Evolutionary conservation across 1,284 basidiomycete genomes (phyloP).

Genomic region (Veloboletus limbatus): DNA sequence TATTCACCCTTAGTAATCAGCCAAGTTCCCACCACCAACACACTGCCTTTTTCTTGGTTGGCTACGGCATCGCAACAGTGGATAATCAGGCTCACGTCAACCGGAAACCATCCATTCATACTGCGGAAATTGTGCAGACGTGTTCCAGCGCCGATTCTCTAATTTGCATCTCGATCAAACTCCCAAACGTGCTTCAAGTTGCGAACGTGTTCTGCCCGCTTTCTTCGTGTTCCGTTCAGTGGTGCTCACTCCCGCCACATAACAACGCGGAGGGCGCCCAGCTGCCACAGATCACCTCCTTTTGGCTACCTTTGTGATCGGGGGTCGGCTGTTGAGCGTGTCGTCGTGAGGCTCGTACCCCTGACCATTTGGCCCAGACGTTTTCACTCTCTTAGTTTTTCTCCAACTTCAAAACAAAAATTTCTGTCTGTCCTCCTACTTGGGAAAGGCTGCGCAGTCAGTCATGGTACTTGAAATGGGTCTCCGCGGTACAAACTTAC

Average conservation of each 20-base stretch:
- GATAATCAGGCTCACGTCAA: slow-evolving; percentile 28
- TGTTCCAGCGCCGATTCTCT: neutral
- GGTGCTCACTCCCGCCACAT: slow-evolving; percentile 7
- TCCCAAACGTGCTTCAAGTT: slow-evolving; percentile 1
- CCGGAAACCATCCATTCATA: slow-evolving; percentile 1
- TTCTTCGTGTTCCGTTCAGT: slow-evolving; percentile 3
- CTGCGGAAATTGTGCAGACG: slow-evolving; percentile 22
- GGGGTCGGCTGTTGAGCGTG: slow-evolving; percentile 17
- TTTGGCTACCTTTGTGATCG: slow-evolving; percentile 23
- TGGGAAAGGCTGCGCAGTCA: slow-evolving; percentile 6
- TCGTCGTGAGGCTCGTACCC: slow-evolving; percentile 7
- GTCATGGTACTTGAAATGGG: slow-evolving; percentile 1
- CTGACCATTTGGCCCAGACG: too few species aligned
- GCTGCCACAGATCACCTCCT: slow-evolving; percentile 31
- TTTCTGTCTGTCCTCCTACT: neutral
- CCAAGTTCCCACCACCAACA: slow-evolving; percentile 27
- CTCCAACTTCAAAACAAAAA: too few species aligned
- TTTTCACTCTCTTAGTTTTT: too few species aligned
- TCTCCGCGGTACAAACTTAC: slow-evolving; percentile 14
- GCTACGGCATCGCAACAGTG: slow-evolving; percentile 11
- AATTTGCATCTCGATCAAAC: slow-evolving; percentile 8
- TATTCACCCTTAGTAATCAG: slow-evolving; percentile 37
- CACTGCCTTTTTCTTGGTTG: slow-evolving; percentile 24
- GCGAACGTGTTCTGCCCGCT: neutral
- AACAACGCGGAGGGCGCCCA: slow-evolving; percentile 19